Percentiles rank a stretch among this genome's conserved stretches.
phyloP scores from a whole-genome alignment of 1,284 basidiomycete genomes.

The Lignosus rhinocerotis region DNA sequence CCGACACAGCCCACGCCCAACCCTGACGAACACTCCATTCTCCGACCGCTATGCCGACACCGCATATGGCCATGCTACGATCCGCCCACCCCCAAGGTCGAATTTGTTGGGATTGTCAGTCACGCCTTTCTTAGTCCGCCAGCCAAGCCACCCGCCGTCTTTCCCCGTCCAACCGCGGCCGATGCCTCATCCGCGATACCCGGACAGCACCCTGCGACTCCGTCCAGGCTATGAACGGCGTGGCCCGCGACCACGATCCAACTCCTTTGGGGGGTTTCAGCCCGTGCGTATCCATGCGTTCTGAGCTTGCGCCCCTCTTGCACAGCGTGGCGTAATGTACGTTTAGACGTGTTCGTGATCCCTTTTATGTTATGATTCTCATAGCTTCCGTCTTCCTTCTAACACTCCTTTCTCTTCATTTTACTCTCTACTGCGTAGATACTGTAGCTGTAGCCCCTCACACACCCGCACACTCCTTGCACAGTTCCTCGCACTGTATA shows the following conservation, averaged over 20 bases:
- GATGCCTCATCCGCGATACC: not conserved
- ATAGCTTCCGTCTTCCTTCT: too few species aligned
- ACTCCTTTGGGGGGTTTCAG: conserved; percentile 10
- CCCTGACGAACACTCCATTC: not conserved
- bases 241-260: conserved; percentile 6
- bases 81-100: not conserved
- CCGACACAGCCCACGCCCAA: not conserved
- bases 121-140: conserved; percentile 3
- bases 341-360: too few species aligned
- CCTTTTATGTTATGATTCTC: too few species aligned
- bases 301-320: not conserved
- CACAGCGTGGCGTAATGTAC: not conserved
- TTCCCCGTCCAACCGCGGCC: not conserved
- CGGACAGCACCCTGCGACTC: not conserved
- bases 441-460: too few species aligned
- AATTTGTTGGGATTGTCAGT: not conserved
- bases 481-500: too few species aligned
- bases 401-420: too few species aligned
- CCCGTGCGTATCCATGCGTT: not conserved
- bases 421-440: too few species aligned
- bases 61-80: not conserved
- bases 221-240: conserved; percentile 6
- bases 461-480: too few species aligned
- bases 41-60: not conserved
- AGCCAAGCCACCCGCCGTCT: not conserved